Percentiles rank a stretch among this genome's conserved stretches.
Evolutionary conservation across 345 rosid genomes (phyloP).

Genomic region (Diplotaxis tenuifolia): DNA sequence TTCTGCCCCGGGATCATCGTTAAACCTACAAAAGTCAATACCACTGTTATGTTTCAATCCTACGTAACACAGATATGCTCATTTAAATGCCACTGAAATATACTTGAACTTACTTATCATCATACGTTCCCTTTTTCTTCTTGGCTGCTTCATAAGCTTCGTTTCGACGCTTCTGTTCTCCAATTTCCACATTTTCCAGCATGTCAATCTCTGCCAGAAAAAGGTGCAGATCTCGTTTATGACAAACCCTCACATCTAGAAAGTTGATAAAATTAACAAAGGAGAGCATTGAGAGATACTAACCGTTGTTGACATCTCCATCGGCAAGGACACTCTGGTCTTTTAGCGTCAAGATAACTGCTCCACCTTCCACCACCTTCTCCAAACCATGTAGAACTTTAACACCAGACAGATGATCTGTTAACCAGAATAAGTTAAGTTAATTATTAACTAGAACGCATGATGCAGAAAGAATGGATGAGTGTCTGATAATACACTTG

Average conservation of each 20-base stretch:
- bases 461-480: not conserved
- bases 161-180: no score
- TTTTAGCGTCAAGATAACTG: conserved; percentile 91
- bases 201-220: not conserved
- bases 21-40: not conserved
- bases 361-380: conserved; percentile 92
- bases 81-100: no score
- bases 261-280: conserved; percentile 14
- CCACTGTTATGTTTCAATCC: no score
- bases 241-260: conserved; percentile 15
- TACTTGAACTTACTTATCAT: no score
- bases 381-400: conserved; percentile 92
- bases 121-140: no score
- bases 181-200: no score
- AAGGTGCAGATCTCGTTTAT: not conserved
- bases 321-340: conserved; percentile 84
- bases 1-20: no score
- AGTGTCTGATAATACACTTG: not conserved
- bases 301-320: conserved; percentile 88
- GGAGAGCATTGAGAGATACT: conserved; percentile 25
- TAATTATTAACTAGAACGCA: conserved; percentile 19
- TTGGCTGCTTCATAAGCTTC: no score
- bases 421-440: conserved; percentile 21
- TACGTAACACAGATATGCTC: no score
- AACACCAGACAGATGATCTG: conserved; percentile 79